These are phyloP conservation scores for Microdochium bolleyi DNA, from an alignment of 2,329 filamentous ascomycete species.

Conservation along the genomic window DNA sequence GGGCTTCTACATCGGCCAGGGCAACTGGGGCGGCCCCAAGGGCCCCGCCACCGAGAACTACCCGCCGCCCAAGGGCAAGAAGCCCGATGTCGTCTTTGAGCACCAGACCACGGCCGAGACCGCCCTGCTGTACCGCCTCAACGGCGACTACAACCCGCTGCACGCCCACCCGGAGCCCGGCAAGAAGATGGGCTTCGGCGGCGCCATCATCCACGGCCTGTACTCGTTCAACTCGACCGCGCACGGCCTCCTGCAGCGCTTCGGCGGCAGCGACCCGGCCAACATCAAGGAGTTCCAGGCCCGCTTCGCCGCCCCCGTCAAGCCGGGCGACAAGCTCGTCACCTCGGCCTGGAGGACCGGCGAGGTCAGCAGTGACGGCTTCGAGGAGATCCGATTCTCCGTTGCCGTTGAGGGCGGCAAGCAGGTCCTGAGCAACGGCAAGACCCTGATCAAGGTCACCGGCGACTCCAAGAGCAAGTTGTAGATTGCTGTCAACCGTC, in stretches of 20 bases:
- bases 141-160: constrained; percentile 91
- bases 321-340: constrained; percentile 73
- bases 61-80: constrained; percentile 64
- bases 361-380: constrained; percentile 50
- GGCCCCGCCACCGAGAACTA: constrained; percentile 74
- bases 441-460: constrained; percentile 65
- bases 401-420: constrained; percentile 74
- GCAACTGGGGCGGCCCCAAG: constrained; percentile 82
- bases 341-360: constrained; percentile 78
- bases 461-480: constrained; percentile 53
- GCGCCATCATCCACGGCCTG: constrained; percentile 81
- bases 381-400: constrained; percentile 77
- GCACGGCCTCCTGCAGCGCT: constrained; percentile 62
- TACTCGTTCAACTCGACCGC: constrained; percentile 79
- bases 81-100: constrained; percentile 62
- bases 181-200: constrained; percentile 83
- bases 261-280: constrained; percentile 69
- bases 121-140: constrained; percentile 72
- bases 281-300: constrained; percentile 87
- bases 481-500: constrained; percentile 25
- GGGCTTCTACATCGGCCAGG: constrained; percentile 74
- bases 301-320: constrained; percentile 77
- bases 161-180: constrained; percentile 83
- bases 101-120: constrained; percentile 67
- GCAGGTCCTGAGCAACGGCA: constrained; percentile 79